Evolutionary conservation across 2,329 filamentous ascomycete genomes (phyloP), one percentile per base, ranked within the genome.

Genomic region (Exophiala viscosa): DNA sequence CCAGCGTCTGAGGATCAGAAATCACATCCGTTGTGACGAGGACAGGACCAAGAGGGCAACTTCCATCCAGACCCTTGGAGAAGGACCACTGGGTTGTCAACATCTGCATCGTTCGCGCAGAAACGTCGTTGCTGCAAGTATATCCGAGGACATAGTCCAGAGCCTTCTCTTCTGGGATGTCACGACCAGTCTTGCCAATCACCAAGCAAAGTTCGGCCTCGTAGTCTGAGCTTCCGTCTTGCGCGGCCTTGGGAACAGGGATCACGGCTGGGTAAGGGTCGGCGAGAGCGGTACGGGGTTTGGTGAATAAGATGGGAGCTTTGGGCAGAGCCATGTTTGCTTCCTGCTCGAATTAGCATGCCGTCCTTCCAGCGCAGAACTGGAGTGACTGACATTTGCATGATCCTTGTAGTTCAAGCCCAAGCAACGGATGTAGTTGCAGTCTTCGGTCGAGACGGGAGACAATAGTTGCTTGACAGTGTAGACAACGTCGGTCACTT

Each of bases 391-490:
- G 17, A 61, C 59, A 13, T 50, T 48, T 5, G 70, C 70, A 50
- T 73, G 71, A 57, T 74, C 67, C 41, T 58, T 63, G 59, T 75
- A 75, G 65, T 76, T 77, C 51, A 76, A 67, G 6, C 74, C 73
- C 43, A 76, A 60, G 60, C 73, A 76, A n/a, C 73, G 70, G 42
- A 76, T 72, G 34, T 59, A 61, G 45, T 61, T 61, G 44, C 53
- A 59, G 23, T 61, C 59, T 40, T 59, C 59, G 35, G 31, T 50
- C n/a, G 53, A 54, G 17, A 61, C 53, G 18, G 59, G 59, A 17
- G 57, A 60, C 47, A 39, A 63, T 66, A 58, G 66, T 42, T 57
- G 47, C 59, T 61, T 59, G 35, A 61, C 59, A 7, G 59, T 60
- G 35, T 56, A 59, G 9, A 60, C 51, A 44, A 64, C 61, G 15